Base-by-base conservation (phyloP, 371 early-diverging fungal species). In the Parasitella parasitica region DNA sequence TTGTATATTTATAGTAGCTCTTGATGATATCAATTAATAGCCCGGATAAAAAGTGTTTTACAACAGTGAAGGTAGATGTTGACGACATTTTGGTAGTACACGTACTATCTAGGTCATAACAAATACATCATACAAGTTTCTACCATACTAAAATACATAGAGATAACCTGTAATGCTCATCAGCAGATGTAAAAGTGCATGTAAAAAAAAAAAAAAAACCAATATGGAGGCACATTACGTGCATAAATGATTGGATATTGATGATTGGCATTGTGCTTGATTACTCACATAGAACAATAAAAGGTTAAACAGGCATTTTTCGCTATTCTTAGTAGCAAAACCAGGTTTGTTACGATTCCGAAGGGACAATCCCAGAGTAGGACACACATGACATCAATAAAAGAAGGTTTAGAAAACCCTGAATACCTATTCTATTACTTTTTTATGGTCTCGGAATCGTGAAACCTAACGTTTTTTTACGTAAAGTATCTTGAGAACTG, bases 341-440 rank as follows among this genome's bases (percentile, higher is more conserved):
- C 49, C 49, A 49, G n/a, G 11, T 49, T 27, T 49, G 28, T 26
- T 15, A 26, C 26, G 8, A 27, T 24, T 49, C 12, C 22, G 6
- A 22, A 22, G 2, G 11, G 18, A 43, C 22, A 43, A 22, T 11
- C 20, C 11, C 39, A 39, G 28, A 13, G 49, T 49, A 49, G 0
- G n/a, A 49, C 49, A 27, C 49, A 49, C 26, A 49, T 49, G 49
- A 49, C 49, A 49, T 49, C 49, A 49, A 28, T 49, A 26, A 28
- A 49, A 48, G 12, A 48, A 48, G n/a, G 26, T 27, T 20, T 15
- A 28, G 28, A 49, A 49, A 49, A 49, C 49, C 49, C 49, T 28
- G 49, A 49, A 49, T 20, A 43, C 18, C 9, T 12, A 43, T 6
- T 43, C 32, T 32, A 32, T 43, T 9, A 8, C 20, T 18, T 18